A percentile compares a stretch with the other conserved stretches of the same genome.
These are phyloP conservation scores for Pseudozyma pruni DNA, from an alignment of 1,284 basidiomycete genomes.

Conservation along the genomic window DNA sequence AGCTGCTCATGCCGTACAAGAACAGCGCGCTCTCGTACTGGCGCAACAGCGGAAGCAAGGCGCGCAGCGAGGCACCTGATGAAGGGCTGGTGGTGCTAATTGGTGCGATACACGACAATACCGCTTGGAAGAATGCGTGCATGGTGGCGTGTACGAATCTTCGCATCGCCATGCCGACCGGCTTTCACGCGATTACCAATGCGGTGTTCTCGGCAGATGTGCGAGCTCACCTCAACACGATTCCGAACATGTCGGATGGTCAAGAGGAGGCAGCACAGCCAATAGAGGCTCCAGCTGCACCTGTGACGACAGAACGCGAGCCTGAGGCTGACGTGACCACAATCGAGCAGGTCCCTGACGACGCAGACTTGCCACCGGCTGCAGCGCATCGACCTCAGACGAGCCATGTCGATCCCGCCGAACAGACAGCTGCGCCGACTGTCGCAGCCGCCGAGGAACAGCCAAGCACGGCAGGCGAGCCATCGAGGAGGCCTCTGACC, in stretches of 20 bases:
- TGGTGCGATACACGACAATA: conserved; percentile 19
- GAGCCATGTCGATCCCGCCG: background rate
- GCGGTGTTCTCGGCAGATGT: conserved; percentile 38
- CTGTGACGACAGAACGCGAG: background rate
- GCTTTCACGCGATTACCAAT: conserved; percentile 41
- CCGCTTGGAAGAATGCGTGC: conserved; percentile 34
- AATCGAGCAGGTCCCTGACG: background rate
- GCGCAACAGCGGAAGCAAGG: conserved; percentile 35
- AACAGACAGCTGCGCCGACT: no score
- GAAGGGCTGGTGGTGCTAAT: conserved; percentile 47
- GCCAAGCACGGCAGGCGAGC: conserved; percentile 6
- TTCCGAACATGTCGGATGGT: conserved; percentile 19
- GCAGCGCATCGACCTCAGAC: background rate
- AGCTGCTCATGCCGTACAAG: conserved; percentile 50
- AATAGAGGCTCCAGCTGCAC: background rate
- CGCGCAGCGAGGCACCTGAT: conserved; percentile 44
- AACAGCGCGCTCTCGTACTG: conserved; percentile 43
- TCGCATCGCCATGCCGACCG: conserved; percentile 42
- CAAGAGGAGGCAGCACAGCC: background rate
- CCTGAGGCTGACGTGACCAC: conserved; percentile 5
- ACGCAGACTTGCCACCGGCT: background rate
- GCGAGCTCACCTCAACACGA: conserved; percentile 28
- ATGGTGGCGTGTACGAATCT: conserved; percentile 38
- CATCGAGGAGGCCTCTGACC: conserved; percentile 31
- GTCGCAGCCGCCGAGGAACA: background rate